Evolutionary conservation across 1,139 yeast species (phyloP), one percentile per base, ranked within the genome.

Genomic region (Komagataea norvegica): DNA sequence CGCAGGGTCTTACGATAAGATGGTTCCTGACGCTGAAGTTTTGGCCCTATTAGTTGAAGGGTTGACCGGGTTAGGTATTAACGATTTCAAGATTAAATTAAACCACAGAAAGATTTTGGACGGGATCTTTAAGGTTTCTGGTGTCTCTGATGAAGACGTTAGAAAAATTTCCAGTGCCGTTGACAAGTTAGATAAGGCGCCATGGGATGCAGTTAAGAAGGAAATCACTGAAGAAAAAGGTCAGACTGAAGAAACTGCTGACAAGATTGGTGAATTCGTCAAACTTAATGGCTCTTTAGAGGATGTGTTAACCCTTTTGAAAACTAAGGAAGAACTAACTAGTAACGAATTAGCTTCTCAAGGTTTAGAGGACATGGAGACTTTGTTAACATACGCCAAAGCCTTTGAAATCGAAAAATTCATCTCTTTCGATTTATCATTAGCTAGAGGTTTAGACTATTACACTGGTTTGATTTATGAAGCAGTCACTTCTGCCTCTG

Each of bases 361-460:
- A 50, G 98, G 97, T 60, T 65, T 91, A 37, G 72, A 72, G 34
- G 98, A 91, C 49, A 84, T 91, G 82, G 65, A 68, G 38, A 68
- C 75, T 14, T 73, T 86, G 59, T 79, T 85, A 45, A 80, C 77
- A 29, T 91, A 86, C 55, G 72, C 83, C 16, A 84, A 84, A 47
- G 95, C 96, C 7, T 86, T 86, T 52, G 83, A 72, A 14, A 78
- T 87, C 46, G 71, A 71, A 36, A 50, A 72, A 11, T 73, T 62
- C 60, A 67, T 87, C 42, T 82, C 91, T 13, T 89, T 91, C 53
- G 98, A 91, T 61, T 72, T 91, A 61, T 89, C 97, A 4, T 70
- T 91, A 48, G 98, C 98, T 25, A 80, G 98, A 70, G 98, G 98
- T 36, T 75, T 91, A 56, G 98, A 91, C 64, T 91, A 91, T 64